Evolutionary conservation across 2,329 filamentous ascomycete genomes (phyloP), one percentile per base, ranked within the genome.

Genomic region (Rhynchosporium secalis): DNA sequence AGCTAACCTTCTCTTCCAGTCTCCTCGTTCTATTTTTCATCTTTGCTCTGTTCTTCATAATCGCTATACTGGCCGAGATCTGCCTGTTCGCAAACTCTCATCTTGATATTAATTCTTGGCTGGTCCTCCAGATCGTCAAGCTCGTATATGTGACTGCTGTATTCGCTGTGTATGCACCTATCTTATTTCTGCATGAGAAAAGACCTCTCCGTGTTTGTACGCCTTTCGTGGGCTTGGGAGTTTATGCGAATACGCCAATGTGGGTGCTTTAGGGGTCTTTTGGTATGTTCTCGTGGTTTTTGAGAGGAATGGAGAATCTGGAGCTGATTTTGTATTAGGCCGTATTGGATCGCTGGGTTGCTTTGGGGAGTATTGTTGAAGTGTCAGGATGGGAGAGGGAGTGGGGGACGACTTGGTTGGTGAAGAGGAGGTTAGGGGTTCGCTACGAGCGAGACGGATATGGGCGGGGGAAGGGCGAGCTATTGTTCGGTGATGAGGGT

Each of bases 31-130:
- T 10, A 9, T 52, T 52, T 33, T 56, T 45, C 29, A 12, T 45
- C 10, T 28, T 56, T 7, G 45, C 20, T 1, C 29, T 56, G 5
- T 29, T 56, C 12, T 12, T 56, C 26, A 20, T 45, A 36, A 31
- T 56, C 52, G 26, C 52, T 3, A 56, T 56, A 20, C 4, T 56
- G 4, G 38, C 52, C 12, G 52, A 56, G 29, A 46, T 56, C 41
- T 56, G 52, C 29, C 52, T 56, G 38, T 56, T 43, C 52, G 52
- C 52, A 20, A 56, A 56, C n/a, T 9, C 6, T 15, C 26, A 56
- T 31, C 38, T 56, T 0, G 38, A 45, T 33, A n/a, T 46, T 28
- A 56, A 56, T 6, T 43, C 43, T 31, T 56, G 52, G 52, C 38
- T 56, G 8, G 52, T 28, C 31, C 38, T 56, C 3, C 52, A 56